phyloP scores from a whole-genome alignment of 257 asterid genomes.

The Nicotiana tabacum region DNA sequence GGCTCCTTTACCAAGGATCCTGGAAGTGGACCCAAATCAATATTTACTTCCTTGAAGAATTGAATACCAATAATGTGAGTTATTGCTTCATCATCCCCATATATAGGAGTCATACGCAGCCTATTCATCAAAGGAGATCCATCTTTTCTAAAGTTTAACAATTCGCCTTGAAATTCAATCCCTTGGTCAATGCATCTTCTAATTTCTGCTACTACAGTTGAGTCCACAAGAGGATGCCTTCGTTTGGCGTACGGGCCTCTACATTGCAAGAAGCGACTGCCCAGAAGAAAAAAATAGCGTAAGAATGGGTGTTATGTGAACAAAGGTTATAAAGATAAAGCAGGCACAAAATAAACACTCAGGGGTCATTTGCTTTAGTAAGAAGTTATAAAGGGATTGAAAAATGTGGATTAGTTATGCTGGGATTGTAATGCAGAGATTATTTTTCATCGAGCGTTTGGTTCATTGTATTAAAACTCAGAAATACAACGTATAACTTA shows the following conservation, averaged over 20 bases:
- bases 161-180: conserved; percentile 47
- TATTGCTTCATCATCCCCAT: conserved; percentile 38
- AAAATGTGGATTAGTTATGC: no score
- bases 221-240: conserved; percentile 48
- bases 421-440: no score
- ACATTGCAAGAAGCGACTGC: conserved; percentile 53
- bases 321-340: background rate
- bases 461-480: no score
- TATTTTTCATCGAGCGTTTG: no score
- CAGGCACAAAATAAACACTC: background rate
- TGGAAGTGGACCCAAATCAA: conserved; percentile 81
- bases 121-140: conserved; percentile 52
- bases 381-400: no score
- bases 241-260: conserved; percentile 53
- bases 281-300: background rate
- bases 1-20: conserved; percentile 64
- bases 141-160: conserved; percentile 50
- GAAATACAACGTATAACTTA: no score
- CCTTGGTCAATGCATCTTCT: conserved; percentile 46
- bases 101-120: conserved; percentile 46
- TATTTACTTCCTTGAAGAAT: conserved; percentile 54
- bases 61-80: conserved; percentile 74
- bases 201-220: conserved; percentile 39
- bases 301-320: background rate
- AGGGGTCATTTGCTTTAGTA: no score